Percentiles rank a stretch among this genome's conserved stretches.
These are phyloP conservation scores for Diversispora epigaea DNA, from an alignment of 192 early-diverging fungal genomes.

Conservation along the genomic window DNA sequence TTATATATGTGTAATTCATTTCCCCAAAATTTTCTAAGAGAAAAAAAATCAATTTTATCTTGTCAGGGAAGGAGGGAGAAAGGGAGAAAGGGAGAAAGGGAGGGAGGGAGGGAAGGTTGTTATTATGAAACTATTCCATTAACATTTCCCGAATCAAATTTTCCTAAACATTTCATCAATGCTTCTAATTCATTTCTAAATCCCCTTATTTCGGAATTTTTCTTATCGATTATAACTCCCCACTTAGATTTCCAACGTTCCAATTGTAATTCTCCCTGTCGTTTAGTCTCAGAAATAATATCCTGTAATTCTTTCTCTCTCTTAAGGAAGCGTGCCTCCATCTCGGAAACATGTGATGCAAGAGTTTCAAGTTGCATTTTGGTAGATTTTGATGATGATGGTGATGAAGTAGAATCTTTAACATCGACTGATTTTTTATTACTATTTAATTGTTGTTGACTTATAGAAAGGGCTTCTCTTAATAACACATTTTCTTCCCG, in stretches of 20 bases:
- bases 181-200: slow-evolving; percentile 19
- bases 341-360: slow-evolving; percentile 9
- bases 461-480: not conserved
- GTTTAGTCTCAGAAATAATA: slow-evolving; percentile 12
- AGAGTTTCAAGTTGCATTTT: slow-evolving; percentile 1
- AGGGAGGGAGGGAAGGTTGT: too few species aligned
- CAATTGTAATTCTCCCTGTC: slow-evolving; percentile 10
- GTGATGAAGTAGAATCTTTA: not conserved
- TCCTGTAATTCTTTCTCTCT: slow-evolving; percentile 28
- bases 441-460: slow-evolving; percentile 3
- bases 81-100: too few species aligned
- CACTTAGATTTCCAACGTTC: slow-evolving; percentile 7
- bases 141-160: not conserved
- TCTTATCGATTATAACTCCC: slow-evolving; percentile 5
- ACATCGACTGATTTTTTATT: not conserved
- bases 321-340: slow-evolving; percentile 10
- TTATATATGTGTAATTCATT: too few species aligned
- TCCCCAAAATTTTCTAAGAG: too few species aligned
- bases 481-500: slow-evolving; percentile 15
- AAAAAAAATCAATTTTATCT: too few species aligned
- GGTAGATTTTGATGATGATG: not conserved
- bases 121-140: not conserved
- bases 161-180: slow-evolving; percentile 9
- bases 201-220: slow-evolving; percentile 1
- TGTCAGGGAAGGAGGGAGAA: too few species aligned